Evolutionary conservation across 202 grass and related monocot species (phyloP).

Genomic region (Setaria viridis): DNA sequence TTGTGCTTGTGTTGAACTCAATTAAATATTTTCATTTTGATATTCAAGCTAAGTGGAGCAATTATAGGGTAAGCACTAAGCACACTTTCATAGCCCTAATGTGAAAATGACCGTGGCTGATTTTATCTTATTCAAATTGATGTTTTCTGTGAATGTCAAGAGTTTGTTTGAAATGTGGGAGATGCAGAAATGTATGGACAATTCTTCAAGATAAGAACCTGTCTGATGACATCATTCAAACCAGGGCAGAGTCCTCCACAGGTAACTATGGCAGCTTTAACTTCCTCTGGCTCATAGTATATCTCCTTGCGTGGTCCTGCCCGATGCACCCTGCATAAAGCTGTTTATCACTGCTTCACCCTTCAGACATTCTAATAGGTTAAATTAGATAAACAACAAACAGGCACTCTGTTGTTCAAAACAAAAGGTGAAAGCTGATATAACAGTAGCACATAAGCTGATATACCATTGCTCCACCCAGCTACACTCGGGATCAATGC

Average conservation of each 20-base stretch:
- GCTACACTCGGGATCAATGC: slow-evolving; percentile 77
- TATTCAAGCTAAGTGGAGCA: slow-evolving; percentile 5
- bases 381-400: slow-evolving; percentile 15
- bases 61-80: slow-evolving; percentile 6
- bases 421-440: slow-evolving; percentile 12
- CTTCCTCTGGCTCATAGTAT: slow-evolving; percentile 28
- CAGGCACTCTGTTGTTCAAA: slow-evolving; percentile 4
- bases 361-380: slow-evolving; percentile 1
- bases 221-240: slow-evolving; percentile 41
- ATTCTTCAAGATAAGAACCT: slow-evolving; percentile 14
- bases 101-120: neutral
- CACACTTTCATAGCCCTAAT: slow-evolving; percentile 14
- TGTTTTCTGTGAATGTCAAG: neutral
- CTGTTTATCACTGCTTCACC: neutral
- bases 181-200: slow-evolving; percentile 4
- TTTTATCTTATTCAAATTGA: slow-evolving; percentile 35
- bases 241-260: slow-evolving; percentile 32
- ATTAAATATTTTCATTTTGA: neutral
- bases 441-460: slow-evolving; percentile 11
- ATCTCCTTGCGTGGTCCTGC: slow-evolving; percentile 38
- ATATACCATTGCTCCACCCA: slow-evolving; percentile 89
- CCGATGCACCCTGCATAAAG: slow-evolving; percentile 25
- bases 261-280: slow-evolving; percentile 32
- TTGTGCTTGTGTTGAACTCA: slow-evolving; percentile 3
- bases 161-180: neutral